Conservation (phyloP, 306 rosid genomes). For the Comarum palustre region DNA sequence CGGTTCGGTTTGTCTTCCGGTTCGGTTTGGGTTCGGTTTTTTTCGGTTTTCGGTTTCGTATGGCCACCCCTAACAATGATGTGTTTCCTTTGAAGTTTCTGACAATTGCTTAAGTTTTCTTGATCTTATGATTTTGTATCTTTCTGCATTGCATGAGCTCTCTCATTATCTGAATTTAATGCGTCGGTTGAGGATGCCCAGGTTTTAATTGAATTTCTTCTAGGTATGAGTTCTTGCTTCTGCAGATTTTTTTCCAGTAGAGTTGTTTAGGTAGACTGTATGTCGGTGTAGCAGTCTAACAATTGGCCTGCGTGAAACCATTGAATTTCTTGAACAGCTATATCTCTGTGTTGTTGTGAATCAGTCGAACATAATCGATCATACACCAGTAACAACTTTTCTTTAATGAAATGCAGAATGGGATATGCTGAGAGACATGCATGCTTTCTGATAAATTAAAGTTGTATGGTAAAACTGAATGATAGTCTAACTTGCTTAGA, state of each 20-base stretch:
- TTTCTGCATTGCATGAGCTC: constrained; percentile 1
- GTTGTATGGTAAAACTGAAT: background rate
- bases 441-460: background rate
- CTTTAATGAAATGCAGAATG: background rate
- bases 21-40: too few relatives aligned
- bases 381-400: background rate
- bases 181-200: background rate
- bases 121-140: background rate
- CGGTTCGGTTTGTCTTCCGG: too few relatives aligned
- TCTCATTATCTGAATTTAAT: background rate
- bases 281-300: background rate
- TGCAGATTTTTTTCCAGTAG: background rate
- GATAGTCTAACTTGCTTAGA: constrained; percentile 1
- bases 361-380: background rate
- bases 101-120: background rate
- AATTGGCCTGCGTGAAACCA: constrained; percentile 22
- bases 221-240: background rate
- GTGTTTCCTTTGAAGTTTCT: background rate
- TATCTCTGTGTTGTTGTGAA: background rate
- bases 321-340: background rate
- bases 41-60: too few relatives aligned
- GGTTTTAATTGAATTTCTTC: background rate
- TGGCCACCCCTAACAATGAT: too few relatives aligned
- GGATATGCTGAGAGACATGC: background rate
- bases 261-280: background rate